Conservation (phyloP, 768 basidiomycete species). For the Suillus alpinus region DNA sequence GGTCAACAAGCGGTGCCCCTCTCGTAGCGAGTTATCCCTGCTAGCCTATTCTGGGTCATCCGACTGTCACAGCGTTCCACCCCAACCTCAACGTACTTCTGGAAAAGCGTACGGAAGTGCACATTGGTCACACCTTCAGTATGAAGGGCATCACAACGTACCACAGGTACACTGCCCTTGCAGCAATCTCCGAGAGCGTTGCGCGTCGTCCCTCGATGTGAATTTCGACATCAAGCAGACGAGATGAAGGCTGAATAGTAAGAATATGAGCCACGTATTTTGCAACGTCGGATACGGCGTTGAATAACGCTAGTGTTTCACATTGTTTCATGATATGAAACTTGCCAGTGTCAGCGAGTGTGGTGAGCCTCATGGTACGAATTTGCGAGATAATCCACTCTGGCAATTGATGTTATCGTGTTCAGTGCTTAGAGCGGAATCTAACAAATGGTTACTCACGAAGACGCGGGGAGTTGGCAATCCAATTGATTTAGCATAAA, state of each 20-base stretch:
- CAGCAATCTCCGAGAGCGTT: conserved; percentile 8
- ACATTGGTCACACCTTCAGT: not conserved
- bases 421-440: not conserved
- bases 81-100: too few relatives aligned
- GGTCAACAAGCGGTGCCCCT: conserved; percentile 8
- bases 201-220: conserved; percentile 16
- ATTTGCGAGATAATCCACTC: conserved; percentile 19
- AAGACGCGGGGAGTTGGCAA: conserved; percentile 20
- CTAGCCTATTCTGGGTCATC: not conserved
- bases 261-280: conserved; percentile 20
- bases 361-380: conserved; percentile 19
- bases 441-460: conserved; percentile 7
- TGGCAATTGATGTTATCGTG: not conserved
- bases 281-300: conserved; percentile 20
- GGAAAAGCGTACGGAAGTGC: too few relatives aligned
- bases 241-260: conserved; percentile 9
- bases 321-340: conserved; percentile 17
- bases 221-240: conserved; percentile 3
- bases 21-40: conserved; percentile 2
- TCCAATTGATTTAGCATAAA: conserved; percentile 10
- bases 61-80: not conserved
- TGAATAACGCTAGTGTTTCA: conserved; percentile 18
- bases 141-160: conserved; percentile 4
- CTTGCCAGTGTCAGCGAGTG: conserved; percentile 13
- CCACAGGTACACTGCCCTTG: conserved; percentile 6